Base-by-base conservation (phyloP, 139 green algal species). In the Chlamydomonas urium region DNA sequence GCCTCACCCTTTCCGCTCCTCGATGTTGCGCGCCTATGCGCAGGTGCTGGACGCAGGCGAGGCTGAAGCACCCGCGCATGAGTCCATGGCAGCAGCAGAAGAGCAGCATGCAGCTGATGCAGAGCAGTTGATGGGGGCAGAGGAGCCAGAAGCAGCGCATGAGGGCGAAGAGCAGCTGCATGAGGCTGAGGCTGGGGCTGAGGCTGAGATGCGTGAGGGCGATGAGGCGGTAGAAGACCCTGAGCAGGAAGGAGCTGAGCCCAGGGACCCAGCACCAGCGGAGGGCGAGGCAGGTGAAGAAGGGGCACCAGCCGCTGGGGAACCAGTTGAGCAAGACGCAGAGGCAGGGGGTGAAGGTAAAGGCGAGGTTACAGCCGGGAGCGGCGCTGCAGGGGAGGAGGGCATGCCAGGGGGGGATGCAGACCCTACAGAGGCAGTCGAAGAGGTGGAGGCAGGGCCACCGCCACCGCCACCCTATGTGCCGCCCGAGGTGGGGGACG, bases 401-500 rank as follows among this genome's bases (percentile, higher is more conserved):
- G n/a, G n/a, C n/a, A 4, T 29, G 10, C 33, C 6, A 34, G 38
- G 63, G 42, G 45, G 4, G 35, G 62, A 8, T 37, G 62, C 19
- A 17, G 36, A 53, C 37, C 17, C 62, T 58, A 34, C 62, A 58
- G 62, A 56, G 17, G 36, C 10, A 31, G 37, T 14, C 17, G n/a
- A 70, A 37, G 36, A 4, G 2, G 53, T 36, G 1, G 38, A 8
- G 37, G 53, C 37, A 35, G 73, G 6, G 19, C 10, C 34, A 10
- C 29, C 42, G 14, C 24, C 68, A 21, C 56, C 47, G 6, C 65
- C 53, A 21, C 42, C 53, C 3, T 71, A 71, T 42, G 38, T 71
- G n/a, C 67, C 47, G 19, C 65, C 72, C 21, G 50, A 78, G 65
- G 78, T 79, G 3, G 78, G 77, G 23, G 74, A 78, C 26, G 71